Base-by-base conservation (phyloP, 2,329 filamentous ascomycete genomes). In the Talaromyces sp. region DNA sequence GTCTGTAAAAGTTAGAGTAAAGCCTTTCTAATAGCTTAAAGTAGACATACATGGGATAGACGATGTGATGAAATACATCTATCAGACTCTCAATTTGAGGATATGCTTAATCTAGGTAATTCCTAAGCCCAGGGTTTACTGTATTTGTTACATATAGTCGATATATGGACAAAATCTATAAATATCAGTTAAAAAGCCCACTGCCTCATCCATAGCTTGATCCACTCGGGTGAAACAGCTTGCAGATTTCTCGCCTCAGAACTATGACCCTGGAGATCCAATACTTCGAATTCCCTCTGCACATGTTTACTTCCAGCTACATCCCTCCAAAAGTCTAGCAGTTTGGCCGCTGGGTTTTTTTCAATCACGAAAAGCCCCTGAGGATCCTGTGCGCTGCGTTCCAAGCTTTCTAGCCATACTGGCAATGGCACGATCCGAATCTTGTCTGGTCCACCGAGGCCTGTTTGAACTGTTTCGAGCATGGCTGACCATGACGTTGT, bases 121-220 rank as follows among this genome's bases (percentile, higher is more conserved):
- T 30, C 28, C 3, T 30, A 30, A 8, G 4, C 28, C 5, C 4
- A 30, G 28, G 28, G 28, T 30, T 30, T 30, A 22, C 22, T 22
- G 2, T 22, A 22, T 22, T 22, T 22, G 2, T 22, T 22, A 22
- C 11, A 2, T 13, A 33, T 33, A 13, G 32, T 8, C 11, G 3
- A 13, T 8, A 19, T 19, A 13, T 3, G 1, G 9, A 44, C n/a
- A 44, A 44, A 1, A 13, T 17, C 3, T 36, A 36, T 36, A 36
- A 6, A 17, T 5, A 3, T 3, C 19, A 4, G 19, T 59, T 44
- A 64, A 22, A 62, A 62, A 49, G 28, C 28, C 62, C 62, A 62
- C 44, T 64, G 62, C 22, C 54, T 57, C 27, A 62, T 52, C 62
- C 59, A 64, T 54, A 62, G 17, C 44, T 54, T 53, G 30, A 63